Evolutionary conservation across 2,329 filamentous ascomycete species (phyloP).

Genomic region (Didymella arachidicola): DNA sequence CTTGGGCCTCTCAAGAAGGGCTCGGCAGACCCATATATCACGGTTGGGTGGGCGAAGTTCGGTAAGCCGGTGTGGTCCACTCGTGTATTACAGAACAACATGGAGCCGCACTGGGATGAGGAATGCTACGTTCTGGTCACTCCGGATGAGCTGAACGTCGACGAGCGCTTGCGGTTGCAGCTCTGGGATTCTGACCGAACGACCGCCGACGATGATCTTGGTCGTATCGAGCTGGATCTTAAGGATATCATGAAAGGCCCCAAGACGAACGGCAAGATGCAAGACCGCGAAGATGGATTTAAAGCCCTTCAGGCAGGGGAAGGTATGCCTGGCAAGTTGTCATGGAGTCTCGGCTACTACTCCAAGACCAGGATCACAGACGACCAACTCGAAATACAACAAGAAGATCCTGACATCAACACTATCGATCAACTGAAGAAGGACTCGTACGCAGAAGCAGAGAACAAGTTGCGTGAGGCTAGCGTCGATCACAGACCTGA

Average conservation of each 20-base stretch:
- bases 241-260: constrained; percentile 68
- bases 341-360: constrained; percentile 77
- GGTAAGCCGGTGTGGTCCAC: constrained; percentile 73
- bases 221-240: constrained; percentile 73
- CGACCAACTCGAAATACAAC: constrained; percentile 68
- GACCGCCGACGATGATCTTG: constrained; percentile 77
- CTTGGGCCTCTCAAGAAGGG: constrained; percentile 67
- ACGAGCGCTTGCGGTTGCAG: constrained; percentile 72
- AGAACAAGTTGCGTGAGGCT: constrained; percentile 72
- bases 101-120: constrained; percentile 76
- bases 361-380: constrained; percentile 70
- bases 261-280: constrained; percentile 68
- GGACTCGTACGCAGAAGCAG: constrained; percentile 62
- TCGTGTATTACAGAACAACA: constrained; percentile 69
- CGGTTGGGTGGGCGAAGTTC: constrained; percentile 79
- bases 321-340: constrained; percentile 71
- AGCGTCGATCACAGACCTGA: constrained; percentile 67
- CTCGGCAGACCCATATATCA: constrained; percentile 74
- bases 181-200: constrained; percentile 79
- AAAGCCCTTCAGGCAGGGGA: constrained; percentile 70
- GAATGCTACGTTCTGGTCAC: constrained; percentile 74
- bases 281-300: constrained; percentile 70
- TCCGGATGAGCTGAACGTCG: constrained; percentile 74
- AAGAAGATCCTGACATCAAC: constrained; percentile 64
- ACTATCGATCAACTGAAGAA: constrained; percentile 66